These are phyloP conservation scores for Agastache rugosa DNA, from an alignment of 257 asterid species.

Conservation along the genomic window DNA sequence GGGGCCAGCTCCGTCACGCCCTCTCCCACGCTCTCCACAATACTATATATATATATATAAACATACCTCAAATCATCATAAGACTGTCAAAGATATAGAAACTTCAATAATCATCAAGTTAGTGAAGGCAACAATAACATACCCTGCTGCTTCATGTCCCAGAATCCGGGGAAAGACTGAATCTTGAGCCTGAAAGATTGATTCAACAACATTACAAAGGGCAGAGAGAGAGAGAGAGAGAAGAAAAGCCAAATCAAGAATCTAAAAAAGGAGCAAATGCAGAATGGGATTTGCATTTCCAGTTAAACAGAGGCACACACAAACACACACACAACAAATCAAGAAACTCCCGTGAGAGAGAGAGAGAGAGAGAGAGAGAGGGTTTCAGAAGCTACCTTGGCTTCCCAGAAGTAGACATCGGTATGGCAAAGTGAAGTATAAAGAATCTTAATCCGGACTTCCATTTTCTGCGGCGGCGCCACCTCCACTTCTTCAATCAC, in stretches of 20 bases:
- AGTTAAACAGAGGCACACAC: neutral
- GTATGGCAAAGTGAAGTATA: conserved; percentile 81
- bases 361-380: too few species aligned
- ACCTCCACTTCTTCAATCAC: conserved; percentile 79
- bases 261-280: neutral
- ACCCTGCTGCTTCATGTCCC: conserved; percentile 95
- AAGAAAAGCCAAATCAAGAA: neutral
- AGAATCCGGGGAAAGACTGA: conserved; percentile 77
- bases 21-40: conserved; percentile 88
- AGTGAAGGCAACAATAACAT: conserved; percentile 38
- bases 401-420: conserved; percentile 85
- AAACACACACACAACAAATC: too few species aligned
- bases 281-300: neutral
- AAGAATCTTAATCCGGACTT: conserved; percentile 72
- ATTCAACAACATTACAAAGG: neutral
- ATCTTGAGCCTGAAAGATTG: conserved; percentile 60
- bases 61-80: too few species aligned
- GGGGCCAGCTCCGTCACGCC: conserved; percentile 70
- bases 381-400: conserved; percentile 48
- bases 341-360: too few species aligned
- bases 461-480: conserved; percentile 83
- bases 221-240: neutral
- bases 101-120: neutral
- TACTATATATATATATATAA: conserved; percentile 37
- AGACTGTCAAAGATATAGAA: neutral